Conservation (phyloP, 2,329 filamentous ascomycete genomes). For the Ophiocordyceps sinensis region DNA sequence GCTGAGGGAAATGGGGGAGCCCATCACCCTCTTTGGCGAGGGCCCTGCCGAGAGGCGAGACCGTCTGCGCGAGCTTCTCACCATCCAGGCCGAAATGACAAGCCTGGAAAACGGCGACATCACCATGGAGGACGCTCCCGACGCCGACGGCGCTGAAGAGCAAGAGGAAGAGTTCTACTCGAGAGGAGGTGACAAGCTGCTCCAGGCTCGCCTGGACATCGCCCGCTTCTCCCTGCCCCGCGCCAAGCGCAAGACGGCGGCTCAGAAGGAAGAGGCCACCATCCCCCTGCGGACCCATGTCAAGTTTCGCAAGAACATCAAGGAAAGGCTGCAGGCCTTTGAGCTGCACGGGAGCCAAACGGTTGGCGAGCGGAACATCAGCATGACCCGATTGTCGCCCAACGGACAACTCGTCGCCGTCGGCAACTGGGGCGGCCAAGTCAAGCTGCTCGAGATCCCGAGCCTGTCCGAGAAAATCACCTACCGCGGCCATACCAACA, state of each 20-base stretch:
- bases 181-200: constrained; percentile 57
- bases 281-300: constrained; percentile 84
- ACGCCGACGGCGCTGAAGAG: constrained; percentile 51
- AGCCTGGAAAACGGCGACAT: constrained; percentile 42
- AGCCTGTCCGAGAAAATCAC: constrained; percentile 63
- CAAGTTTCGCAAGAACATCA: constrained; percentile 79
- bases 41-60: constrained; percentile 75
- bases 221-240: constrained; percentile 72
- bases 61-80: constrained; percentile 67
- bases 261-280: constrained; percentile 65
- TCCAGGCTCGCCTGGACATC: constrained; percentile 65
- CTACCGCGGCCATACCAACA: constrained; percentile 73
- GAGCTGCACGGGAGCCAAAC: constrained; percentile 91
- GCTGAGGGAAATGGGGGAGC: constrained; percentile 79
- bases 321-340: constrained; percentile 67
- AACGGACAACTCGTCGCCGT: constrained; percentile 72
- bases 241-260: constrained; percentile 60
- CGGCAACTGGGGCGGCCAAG: constrained; percentile 83
- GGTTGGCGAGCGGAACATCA: constrained; percentile 78
- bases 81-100: constrained; percentile 52
- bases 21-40: constrained; percentile 89
- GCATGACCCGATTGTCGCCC: constrained; percentile 82
- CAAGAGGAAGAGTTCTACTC: constrained; percentile 94
- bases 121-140: constrained; percentile 43
- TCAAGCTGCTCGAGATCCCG: constrained; percentile 75